phyloP scores from a whole-genome alignment of 202 grass and related monocot species.

The Zoysia matrella region DNA sequence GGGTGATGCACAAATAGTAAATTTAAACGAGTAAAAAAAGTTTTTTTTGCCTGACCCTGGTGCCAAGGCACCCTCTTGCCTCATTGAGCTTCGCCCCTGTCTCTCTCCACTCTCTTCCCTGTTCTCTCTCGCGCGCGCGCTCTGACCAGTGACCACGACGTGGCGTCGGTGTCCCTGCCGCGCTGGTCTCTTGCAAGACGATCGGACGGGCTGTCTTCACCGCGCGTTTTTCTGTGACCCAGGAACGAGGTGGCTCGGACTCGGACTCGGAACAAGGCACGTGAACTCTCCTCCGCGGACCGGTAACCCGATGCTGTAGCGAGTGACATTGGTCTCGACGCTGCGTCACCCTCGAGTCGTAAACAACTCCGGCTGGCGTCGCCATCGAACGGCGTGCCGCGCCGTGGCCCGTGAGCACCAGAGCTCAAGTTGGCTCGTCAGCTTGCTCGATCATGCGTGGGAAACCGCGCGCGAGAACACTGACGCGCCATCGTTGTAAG shows the following conservation, averaged over 20 bases:
- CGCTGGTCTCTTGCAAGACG: neutral
- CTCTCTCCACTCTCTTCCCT: neutral
- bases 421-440: slow-evolving; percentile 2
- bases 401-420: slow-evolving; percentile 1
- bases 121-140: too few species aligned
- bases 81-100: neutral
- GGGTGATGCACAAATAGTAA: too few species aligned
- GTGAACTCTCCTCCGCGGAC: neutral
- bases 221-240: neutral
- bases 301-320: neutral
- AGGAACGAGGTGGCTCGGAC: too few species aligned
- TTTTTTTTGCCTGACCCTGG: too few species aligned
- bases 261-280: neutral
- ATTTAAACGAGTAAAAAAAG: too few species aligned
- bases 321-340: neutral
- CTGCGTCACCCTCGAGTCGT: neutral
- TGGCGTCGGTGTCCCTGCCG: neutral
- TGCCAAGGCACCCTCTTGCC: too few species aligned
- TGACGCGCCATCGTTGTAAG: slow-evolving; percentile 1
- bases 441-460: neutral
- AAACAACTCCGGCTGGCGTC: slow-evolving; percentile 14
- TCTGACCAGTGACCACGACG: too few species aligned
- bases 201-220: neutral
- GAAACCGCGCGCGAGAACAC: neutral
- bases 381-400: neutral